Conservation (phyloP, 176 grass and related monocot genomes). For the Areca catechu region DNA sequence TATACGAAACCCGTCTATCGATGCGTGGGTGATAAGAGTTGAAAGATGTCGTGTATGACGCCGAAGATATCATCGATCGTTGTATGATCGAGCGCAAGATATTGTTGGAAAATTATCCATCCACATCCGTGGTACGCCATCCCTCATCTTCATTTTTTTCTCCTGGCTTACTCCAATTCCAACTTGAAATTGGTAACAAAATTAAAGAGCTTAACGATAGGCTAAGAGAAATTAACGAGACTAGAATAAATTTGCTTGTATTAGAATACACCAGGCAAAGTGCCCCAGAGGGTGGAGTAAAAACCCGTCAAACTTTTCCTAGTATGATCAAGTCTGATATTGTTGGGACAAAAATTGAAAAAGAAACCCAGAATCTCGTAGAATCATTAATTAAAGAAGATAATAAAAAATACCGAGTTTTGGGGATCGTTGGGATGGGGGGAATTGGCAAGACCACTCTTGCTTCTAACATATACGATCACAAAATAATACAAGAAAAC, state of each 20-base stretch:
- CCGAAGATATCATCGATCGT: slow-evolving; percentile 54
- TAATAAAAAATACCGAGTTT: slow-evolving; percentile 60
- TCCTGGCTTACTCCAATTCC: slow-evolving; percentile 13
- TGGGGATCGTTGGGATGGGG: slow-evolving; percentile 44
- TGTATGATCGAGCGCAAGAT: slow-evolving; percentile 46
- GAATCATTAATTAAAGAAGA: slow-evolving; percentile 44
- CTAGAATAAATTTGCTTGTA: slow-evolving; percentile 18
- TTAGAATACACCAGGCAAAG: neutral
- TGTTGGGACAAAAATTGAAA: slow-evolving; percentile 41
- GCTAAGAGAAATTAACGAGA: slow-evolving; percentile 42
- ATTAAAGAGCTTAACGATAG: slow-evolving; percentile 43
- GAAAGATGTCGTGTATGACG: slow-evolving; percentile 64
- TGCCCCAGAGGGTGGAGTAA: neutral
- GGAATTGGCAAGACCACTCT: slow-evolving; percentile 76
- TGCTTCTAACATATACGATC: slow-evolving; percentile 48
- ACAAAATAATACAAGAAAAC: slow-evolving; percentile 38
- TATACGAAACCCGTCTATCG: slow-evolving; percentile 14
- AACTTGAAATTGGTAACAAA: slow-evolving; percentile 43
- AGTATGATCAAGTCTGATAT: neutral
- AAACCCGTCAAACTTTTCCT: neutral
- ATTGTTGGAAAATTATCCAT: slow-evolving; percentile 23
- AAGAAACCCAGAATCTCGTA: slow-evolving; percentile 32
- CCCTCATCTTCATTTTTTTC: slow-evolving; percentile 41
- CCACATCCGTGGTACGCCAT: slow-evolving; percentile 8
- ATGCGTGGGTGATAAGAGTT: slow-evolving; percentile 41